phyloP scores from a whole-genome alignment of 1,284 basidiomycete species.

The Rhodotorula sp. region DNA sequence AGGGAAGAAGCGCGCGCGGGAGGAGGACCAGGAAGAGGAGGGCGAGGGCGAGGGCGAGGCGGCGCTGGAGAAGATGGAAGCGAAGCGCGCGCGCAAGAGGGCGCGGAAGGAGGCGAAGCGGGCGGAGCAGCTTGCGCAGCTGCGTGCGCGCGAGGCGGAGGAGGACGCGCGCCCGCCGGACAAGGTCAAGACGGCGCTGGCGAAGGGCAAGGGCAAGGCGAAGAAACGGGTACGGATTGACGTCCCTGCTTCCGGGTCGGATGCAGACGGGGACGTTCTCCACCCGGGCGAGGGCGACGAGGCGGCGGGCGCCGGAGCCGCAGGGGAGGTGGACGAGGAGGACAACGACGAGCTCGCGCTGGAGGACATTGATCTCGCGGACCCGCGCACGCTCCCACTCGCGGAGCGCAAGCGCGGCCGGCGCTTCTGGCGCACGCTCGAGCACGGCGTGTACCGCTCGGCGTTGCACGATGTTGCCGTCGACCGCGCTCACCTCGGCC shows the following conservation, averaged over 20 bases:
- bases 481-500: slow-evolving; percentile 5
- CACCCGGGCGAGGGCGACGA: not conserved
- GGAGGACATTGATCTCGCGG: slow-evolving; percentile 10
- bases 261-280: not conserved
- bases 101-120: not conserved
- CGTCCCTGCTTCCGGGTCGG: not conserved
- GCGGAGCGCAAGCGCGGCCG: not conserved
- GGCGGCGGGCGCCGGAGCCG: not conserved
- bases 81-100: not conserved
- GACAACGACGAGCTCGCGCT: not conserved
- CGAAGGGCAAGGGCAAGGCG: not conserved
- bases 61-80: not conserved
- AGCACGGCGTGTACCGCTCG: slow-evolving; percentile 21
- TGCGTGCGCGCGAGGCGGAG: not conserved
- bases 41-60: not conserved
- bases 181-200: too few relatives aligned
- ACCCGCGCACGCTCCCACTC: slow-evolving; percentile 9
- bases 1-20: not conserved
- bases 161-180: not conserved
- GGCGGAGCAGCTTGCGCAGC: not conserved
- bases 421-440: slow-evolving; percentile 23
- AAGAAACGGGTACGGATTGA: slow-evolving; percentile 10
- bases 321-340: too few relatives aligned
- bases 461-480: slow-evolving; percentile 22
- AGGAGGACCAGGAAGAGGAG: not conserved